These are phyloP conservation scores for Solanum chacoense DNA, from an alignment of 305 asterid genomes.

Conservation along the genomic window DNA sequence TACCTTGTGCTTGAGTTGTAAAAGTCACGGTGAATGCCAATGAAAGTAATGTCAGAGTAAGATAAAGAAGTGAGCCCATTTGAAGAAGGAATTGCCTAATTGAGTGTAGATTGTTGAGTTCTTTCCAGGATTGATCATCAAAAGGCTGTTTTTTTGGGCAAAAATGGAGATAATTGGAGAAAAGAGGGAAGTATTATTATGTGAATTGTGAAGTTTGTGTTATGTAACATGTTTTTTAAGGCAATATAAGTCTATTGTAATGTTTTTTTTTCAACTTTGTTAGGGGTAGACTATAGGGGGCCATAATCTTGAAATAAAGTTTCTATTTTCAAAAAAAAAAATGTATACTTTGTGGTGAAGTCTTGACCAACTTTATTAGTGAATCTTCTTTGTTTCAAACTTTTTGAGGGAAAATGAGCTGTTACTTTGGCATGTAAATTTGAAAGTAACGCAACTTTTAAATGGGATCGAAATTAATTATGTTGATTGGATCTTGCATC, in stretches of 20 bases:
- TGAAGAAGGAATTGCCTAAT: conserved; percentile 5
- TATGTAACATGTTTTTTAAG: not conserved
- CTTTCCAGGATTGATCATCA: conserved; percentile 6
- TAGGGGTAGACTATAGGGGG: not conserved
- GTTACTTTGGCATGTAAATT: not conserved
- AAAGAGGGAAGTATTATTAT: not conserved
- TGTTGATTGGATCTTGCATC: not conserved
- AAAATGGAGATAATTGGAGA: not conserved
- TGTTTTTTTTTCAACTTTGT: not conserved
- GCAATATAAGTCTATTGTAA: not conserved
- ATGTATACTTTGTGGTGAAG: not conserved
- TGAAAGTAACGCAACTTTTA: not conserved
- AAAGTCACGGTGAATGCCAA: conserved; percentile 12
- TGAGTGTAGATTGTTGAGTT: not conserved
- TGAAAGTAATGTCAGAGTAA: conserved; percentile 14
- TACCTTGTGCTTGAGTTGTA: conserved; percentile 21
- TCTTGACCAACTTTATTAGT: not conserved
- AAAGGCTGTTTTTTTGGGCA: not conserved
- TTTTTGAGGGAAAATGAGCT: not conserved
- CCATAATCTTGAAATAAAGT: not conserved
- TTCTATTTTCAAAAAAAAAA: not conserved
- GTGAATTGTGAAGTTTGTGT: not conserved
- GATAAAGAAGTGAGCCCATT: conserved; percentile 15
- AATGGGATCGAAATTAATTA: not conserved
- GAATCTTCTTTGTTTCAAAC: not conserved